Evolutionary conservation across 495 filamentous ascomycete genomes (phyloP), one percentile per base, ranked within the genome.

Genomic region (Penicillium ochrochloron): DNA sequence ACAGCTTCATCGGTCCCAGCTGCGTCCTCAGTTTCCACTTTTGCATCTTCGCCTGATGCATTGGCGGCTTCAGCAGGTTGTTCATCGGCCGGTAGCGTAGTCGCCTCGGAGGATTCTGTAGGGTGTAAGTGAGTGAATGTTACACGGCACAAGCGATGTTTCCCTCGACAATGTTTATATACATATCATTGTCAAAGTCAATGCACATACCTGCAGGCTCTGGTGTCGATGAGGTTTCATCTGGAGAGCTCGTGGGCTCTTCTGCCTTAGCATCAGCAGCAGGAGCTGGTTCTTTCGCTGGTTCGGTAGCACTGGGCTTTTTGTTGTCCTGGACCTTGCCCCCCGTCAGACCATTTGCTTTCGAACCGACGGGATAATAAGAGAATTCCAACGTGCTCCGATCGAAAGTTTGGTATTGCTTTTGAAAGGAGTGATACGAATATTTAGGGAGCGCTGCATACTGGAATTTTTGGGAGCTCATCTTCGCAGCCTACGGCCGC

Each of bases 401-500:
- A 63, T 83, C 74, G 65, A 73, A 79, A 44, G 75, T 75, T 68
- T 80, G 76, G 65, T 80, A 81, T 50, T 71, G 71, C 76, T 69
- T 59, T 37, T 74, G 68, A 66, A 78, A 70, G 46, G 61, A 70
- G 60, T 80, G 75, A 70, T 82, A 82, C 50, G 75, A 34, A 71
- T 71, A 82, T 50, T 61, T 60, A 63, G 80, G 75, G 70, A 80
- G 57, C 44, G 73, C 29, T 70, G 80, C 80, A 76, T 83, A 83
- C 78, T 78, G 67, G 72, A 68, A 71, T 50, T 74, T 63, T n/a
- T 25, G 27, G 37, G 50, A n/a, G 48, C 51, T 67, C 77, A 81
- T 80, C 70, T 72, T 78, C 70, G 56, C 57, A 67, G 57, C 66
- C 64, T 70, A 66, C 71, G 66, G 71, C 69, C 64, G 70, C 71